phyloP scores from a whole-genome alignment of 176 grass and related monocot species.

The Thinopyrum elongatum region DNA sequence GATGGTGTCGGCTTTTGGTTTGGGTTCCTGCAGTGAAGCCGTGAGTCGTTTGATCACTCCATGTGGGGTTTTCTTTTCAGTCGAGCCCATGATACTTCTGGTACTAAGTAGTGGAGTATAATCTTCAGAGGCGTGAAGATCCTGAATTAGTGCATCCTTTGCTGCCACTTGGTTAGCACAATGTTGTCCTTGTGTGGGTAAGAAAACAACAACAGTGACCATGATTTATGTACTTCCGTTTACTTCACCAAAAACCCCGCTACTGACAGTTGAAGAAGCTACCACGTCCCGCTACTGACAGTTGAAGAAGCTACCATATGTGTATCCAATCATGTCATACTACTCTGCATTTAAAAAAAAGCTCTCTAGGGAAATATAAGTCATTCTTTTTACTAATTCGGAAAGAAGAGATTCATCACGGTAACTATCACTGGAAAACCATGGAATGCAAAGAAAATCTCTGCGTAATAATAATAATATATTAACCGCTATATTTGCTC shows the following conservation, averaged over 20 bases:
- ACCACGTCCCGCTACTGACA: too few species aligned
- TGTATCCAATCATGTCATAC: not conserved
- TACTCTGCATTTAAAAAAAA: not conserved
- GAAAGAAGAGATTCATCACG: too few species aligned
- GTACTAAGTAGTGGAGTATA: not conserved
- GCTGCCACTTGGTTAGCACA: not conserved
- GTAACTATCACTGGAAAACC: not conserved
- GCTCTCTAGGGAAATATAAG: not conserved
- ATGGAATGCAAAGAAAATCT: not conserved
- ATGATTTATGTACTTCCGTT: not conserved
- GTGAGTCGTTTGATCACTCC: not conserved
- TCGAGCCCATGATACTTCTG: not conserved
- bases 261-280: too few species aligned
- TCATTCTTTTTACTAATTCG: not conserved
- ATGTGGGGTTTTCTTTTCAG: not conserved
- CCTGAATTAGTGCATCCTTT: not conserved
- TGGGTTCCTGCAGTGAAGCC: not conserved
- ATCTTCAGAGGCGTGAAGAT: constrained; percentile 24
- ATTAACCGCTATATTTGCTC: not conserved
- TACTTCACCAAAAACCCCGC: not conserved
- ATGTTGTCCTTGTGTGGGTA: not conserved
- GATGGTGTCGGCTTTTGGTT: not conserved
- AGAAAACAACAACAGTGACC: not conserved
- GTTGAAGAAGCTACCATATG: too few species aligned
- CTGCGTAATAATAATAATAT: not conserved